Evolutionary conservation across 257 asterid species (phyloP).

Genomic region (Gentiana macrophylla): DNA sequence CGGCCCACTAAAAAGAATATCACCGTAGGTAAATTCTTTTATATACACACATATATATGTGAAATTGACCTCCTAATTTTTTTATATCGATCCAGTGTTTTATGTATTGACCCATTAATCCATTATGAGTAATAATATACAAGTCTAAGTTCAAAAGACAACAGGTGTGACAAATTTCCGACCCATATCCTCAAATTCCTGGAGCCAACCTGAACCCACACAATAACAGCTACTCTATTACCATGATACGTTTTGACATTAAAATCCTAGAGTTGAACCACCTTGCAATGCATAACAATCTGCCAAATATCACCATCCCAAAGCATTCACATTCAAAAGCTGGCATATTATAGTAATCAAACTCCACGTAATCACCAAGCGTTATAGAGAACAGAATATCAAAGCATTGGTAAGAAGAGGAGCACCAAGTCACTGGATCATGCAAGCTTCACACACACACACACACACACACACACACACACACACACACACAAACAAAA

Average conservation of each 20-base stretch:
- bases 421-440: conserved; percentile 7
- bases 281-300: not conserved
- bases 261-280: conserved; percentile 2
- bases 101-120: too few relatives aligned
- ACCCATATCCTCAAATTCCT: too few relatives aligned
- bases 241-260: not conserved
- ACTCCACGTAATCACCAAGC: conserved; percentile 12
- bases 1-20: too few relatives aligned
- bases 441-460: conserved; percentile 11
- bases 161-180: too few relatives aligned
- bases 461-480: too few relatives aligned
- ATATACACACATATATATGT: too few relatives aligned
- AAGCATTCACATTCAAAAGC: conserved; percentile 15
- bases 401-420: conserved; percentile 18
- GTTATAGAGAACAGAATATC: conserved; percentile 11
- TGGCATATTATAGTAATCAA: conserved; percentile 10
- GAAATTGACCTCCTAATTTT: too few relatives aligned
- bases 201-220: too few relatives aligned
- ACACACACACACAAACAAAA: not conserved
- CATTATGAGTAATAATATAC: too few relatives aligned
- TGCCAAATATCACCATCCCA: conserved; percentile 2
- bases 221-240: not conserved
- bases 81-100: too few relatives aligned
- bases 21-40: too few relatives aligned
- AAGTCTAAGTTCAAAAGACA: too few relatives aligned